Base-by-base conservation (phyloP, 2,329 filamentous ascomycete species). In the Aspergillus unguis region DNA sequence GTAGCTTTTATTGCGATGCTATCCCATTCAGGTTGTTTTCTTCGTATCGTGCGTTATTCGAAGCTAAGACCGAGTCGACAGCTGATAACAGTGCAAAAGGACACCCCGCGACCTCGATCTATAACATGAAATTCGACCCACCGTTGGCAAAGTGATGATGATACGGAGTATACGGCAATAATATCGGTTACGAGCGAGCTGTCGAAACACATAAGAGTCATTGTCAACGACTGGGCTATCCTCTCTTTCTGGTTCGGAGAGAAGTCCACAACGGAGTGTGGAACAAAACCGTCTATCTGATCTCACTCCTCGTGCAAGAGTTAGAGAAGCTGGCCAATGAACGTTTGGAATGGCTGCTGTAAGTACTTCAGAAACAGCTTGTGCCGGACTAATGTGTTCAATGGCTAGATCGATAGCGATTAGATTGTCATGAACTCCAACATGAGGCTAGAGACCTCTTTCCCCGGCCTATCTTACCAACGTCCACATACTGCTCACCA, bases 251-350 rank as follows among this genome's bases (percentile, higher is more conserved):
- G 5, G 62, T 77, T 43, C 72, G 73, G 4, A 65, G 73, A 33
- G 57, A 68, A 2, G 64, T 78, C 1, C 60, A 77, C 11, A 72
- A 75, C 44, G 70, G 73, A 36, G 65, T 74, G 4, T 77, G 75
- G 75, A 73, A 69, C 44, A 77, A 77, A 49, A 68, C 69, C 2
- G 75, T 72, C 2, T 76, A 75, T 54, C 71, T 77, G 31, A 62
- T 76, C 7, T 65, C 67, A 0, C 23, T 66, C 10, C 35, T 71
- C 6, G 44, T 69, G 6, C 52, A 62, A n/a, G 68, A 71, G 38
- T 42, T 70, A 27, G 58, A 57, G 32, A 65, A 67, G 45, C 62
- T 64, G 23, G 55, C 47, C 1, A 57, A 58, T 8, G 33, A 65
- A 28, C 59, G 67, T 23, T 52, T 68, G 8, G 54, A 69, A 49